Base-by-base conservation (phyloP, 2,329 filamentous ascomycete species). In the Exserohilum turcica region DNA sequence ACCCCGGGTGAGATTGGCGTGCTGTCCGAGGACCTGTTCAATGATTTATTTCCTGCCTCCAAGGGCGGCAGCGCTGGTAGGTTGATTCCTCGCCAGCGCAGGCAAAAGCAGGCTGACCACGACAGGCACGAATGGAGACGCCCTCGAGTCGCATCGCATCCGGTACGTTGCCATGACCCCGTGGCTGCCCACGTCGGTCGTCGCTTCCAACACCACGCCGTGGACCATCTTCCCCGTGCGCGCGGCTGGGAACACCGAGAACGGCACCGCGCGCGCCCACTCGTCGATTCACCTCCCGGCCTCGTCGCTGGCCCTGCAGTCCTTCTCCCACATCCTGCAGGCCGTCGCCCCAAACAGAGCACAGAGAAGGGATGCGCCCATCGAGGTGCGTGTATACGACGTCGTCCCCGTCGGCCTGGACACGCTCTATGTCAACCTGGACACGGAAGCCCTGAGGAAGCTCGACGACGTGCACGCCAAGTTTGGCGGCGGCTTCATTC, bases 221-320 rank as follows among this genome's bases (percentile, higher is more conserved):
- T 99, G 94, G 94, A 91, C 91, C 6, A 84, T 97, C 43, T 84
- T 97, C 29, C 90, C 93, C 1, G 84, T 96, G 54, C 81, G 81
- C 18, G 79, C 81, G 3, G 55, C 66, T 2, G 63, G 58, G 3
- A 73, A 66, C 47, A 56, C 58, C 10, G 67, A 72, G 12, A 48
- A 56, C 6, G 48, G 78, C 75, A 49, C 73, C 63, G n/a, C 67
- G 64, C 57, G 76, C 37, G 84, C 90, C 15, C 84, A 88, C 59
- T 91, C 89, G 5, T 95, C 90, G 1, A 82, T 97, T 33, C 87
- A 92, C 56, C 89, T 93, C 64, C 89, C 90, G 10, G 84, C 89
- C 0, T 82, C 82, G 42, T 95, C 85, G 47, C 81, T 83, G 53
- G 88, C 84, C 43, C 83, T 96, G 1, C 91, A 96, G 74, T 86